phyloP scores from a whole-genome alignment of 352 stramenopile species.

The Elongisporangium anandrum region DNA sequence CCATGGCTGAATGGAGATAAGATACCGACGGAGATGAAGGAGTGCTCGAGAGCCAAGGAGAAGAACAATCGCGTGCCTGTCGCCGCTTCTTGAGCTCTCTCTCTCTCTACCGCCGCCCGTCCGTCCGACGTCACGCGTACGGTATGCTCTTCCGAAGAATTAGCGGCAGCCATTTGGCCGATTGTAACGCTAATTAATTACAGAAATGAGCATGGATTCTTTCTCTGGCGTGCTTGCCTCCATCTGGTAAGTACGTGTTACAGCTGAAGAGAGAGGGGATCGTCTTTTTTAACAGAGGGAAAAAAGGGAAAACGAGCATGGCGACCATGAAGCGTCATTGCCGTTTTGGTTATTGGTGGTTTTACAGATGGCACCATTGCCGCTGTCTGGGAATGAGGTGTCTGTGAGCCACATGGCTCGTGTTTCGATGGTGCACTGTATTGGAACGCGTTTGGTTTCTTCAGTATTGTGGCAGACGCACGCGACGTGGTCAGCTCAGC shows the following conservation, averaged over 20 bases:
- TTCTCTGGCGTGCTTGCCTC: not conserved
- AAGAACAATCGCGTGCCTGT: not conserved
- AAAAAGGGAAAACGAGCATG: not conserved
- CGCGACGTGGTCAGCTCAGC: not conserved
- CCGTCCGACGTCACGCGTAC: not conserved
- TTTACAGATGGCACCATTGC: no score
- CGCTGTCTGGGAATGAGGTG: no score
- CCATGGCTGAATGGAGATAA: constrained; percentile 14
- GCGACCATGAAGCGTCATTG: no score
- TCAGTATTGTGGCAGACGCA: not conserved
- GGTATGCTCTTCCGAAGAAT: not conserved
- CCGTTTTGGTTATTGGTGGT: no score
- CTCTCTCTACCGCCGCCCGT: not conserved
- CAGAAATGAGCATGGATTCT: not conserved
- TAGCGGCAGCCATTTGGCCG: not conserved
- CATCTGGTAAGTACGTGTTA: not conserved
- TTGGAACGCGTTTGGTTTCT: not conserved
- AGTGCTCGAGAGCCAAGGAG: not conserved
- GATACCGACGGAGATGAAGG: not conserved
- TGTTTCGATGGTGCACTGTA: no score
- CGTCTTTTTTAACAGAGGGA: not conserved
- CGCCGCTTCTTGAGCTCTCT: no score
- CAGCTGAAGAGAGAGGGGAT: no score
- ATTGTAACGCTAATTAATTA: not conserved
- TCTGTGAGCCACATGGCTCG: no score